Conservation (phyloP, 78 protist species). For the Capsaspora owczarzaki region DNA sequence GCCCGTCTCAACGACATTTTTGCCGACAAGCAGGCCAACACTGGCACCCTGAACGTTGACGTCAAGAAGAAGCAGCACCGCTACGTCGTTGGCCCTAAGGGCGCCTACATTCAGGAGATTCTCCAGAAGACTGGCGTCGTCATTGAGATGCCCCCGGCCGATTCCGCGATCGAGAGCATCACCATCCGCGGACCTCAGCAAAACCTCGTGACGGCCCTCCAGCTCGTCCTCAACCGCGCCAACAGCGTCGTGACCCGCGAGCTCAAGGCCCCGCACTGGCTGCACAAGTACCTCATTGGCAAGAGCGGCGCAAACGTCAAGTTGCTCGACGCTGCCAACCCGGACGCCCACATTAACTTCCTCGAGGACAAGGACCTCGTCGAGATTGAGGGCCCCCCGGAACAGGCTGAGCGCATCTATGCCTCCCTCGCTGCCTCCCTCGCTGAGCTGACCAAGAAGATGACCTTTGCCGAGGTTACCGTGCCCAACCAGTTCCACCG, state of each 20-base stretch:
- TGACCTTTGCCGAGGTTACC: neutral
- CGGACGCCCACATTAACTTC: slow-evolving; percentile 5
- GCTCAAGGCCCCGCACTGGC: neutral
- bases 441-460: neutral
- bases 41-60: neutral
- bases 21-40: neutral
- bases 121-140: slow-evolving; percentile 3
- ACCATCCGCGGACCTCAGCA: neutral
- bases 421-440: neutral
- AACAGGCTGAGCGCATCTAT: neutral
- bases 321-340: neutral
- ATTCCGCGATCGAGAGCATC: neutral
- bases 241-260: neutral
- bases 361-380: neutral
- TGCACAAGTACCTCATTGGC: slow-evolving; percentile 7
- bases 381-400: slow-evolving; percentile 17
- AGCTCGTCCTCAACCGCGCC: neutral
- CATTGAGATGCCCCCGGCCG: slow-evolving; percentile 8
- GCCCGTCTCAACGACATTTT: neutral
- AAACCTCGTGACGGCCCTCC: slow-evolving; percentile 3
- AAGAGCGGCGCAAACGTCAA: slow-evolving; percentile 6
- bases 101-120: neutral
- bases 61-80: neutral
- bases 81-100: slow-evolving; percentile 1
- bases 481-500: neutral